phyloP scores from a whole-genome alignment of 495 filamentous ascomycete genomes.

The Penicillium maclennaniae region DNA sequence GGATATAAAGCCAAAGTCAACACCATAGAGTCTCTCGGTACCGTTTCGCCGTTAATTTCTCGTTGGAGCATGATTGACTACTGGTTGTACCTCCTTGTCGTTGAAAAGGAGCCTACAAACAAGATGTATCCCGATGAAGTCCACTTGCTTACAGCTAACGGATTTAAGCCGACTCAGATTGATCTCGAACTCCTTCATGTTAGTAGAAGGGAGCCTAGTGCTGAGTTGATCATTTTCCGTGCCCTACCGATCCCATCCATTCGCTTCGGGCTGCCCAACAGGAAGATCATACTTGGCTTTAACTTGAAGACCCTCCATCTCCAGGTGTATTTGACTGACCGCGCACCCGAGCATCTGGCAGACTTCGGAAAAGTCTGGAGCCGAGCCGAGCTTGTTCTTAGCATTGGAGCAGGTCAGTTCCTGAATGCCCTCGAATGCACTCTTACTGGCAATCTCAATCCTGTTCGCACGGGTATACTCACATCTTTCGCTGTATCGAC shows the following conservation, averaged over 20 bases:
- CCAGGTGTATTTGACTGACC: constrained; percentile 29
- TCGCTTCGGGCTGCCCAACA: constrained; percentile 2
- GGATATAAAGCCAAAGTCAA: no score
- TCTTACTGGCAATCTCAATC: not conserved
- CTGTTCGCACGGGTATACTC: constrained; percentile 13
- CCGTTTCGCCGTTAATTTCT: constrained; percentile 5
- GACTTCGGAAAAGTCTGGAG: constrained; percentile 30
- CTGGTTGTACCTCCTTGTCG: constrained; percentile 27
- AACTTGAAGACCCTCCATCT: constrained; percentile 21
- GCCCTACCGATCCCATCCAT: constrained; percentile 27
- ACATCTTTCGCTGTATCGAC: constrained; percentile 9
- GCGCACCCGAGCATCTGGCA: constrained; percentile 19
- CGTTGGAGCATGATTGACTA: constrained; percentile 38
- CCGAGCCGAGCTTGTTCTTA: constrained; percentile 17
- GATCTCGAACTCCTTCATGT: constrained; percentile 1
- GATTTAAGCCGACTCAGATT: constrained; percentile 24
- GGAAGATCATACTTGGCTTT: constrained; percentile 31
- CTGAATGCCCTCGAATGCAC: constrained; percentile 9
- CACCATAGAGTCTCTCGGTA: not conserved
- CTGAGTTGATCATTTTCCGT: constrained; percentile 20
- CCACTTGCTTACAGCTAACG: constrained; percentile 23
- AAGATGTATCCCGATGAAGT: constrained; percentile 14
- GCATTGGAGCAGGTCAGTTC: constrained; percentile 13
- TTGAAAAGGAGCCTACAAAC: constrained; percentile 19
- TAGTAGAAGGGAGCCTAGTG: not conserved